Evolutionary conservation across 768 basidiomycete genomes (phyloP), one percentile per base, ranked within the genome.

Genomic region (Sistotremastrum suecicum): DNA sequence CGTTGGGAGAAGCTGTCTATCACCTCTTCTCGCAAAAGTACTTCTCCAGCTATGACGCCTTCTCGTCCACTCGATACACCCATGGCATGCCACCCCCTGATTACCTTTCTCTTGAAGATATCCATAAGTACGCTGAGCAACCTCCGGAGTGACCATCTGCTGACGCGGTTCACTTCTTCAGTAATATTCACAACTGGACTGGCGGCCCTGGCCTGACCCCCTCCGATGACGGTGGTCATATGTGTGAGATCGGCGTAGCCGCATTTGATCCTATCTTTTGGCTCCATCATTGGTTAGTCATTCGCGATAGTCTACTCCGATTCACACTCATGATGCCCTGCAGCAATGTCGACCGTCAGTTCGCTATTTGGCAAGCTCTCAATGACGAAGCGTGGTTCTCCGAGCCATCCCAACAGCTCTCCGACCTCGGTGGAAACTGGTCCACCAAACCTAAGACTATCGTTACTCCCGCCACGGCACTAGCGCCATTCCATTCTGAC

Each of bases 241-340:
- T 71, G 69, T 47, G 55, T 5, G 58, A 66, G 39, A 36, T 28
- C 11, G 38, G 20, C 8, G 29, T 28, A 33, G 10, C 44, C 69
- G 72, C 60, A 0, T 71, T 72, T 48, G 74, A 75, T 52, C 71
- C 72, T 0, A 66, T 73, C 49, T 75, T 76, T 61, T 74, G 63
- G 56, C 53, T 75, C 49, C 75, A 75, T 50, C 74, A 76, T 51
- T 12, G 7, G 20, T 46, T 46, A 20, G 48, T 49, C 10, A 35
- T 43, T 39, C 20, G 20, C 1, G 12, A 5, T 28, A 5, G n/a
- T 11, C 9, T 7, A 20, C 7, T 3, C n/a, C 7, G 12, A 3
- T n/a, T 37, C n/a, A 6, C 45, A 10, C 38, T 39, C 5, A 11
- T 12, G 3, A 3, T 7, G n/a, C 29, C 12, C 28, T 29, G 12